Conservation (phyloP, 148 eudicot species). For the Gaultheria prostrata region DNA sequence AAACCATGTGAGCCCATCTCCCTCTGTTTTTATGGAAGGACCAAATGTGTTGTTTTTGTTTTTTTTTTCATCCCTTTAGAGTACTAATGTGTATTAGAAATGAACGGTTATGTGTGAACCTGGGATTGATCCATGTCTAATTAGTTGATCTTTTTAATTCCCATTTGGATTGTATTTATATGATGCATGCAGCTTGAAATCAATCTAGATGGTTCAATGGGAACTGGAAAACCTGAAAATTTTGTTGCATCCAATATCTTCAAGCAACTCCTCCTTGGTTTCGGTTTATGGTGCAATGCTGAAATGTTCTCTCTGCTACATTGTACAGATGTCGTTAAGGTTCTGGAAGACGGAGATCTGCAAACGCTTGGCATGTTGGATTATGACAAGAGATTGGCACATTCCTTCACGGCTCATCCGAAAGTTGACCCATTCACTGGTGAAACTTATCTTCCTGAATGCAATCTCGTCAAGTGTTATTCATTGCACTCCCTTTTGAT, state of each 20-base stretch:
- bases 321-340: slow-evolving; percentile 67
- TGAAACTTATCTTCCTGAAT: slow-evolving; percentile 21
- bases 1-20: slow-evolving; percentile 74
- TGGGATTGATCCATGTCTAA: background rate
- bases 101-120: background rate
- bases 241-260: background rate
- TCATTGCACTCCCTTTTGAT: background rate
- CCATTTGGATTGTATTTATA: background rate
- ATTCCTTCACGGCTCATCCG: slow-evolving; percentile 95
- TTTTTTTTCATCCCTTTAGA: background rate
- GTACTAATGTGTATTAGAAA: background rate
- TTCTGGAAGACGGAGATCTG: slow-evolving; percentile 94
- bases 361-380: slow-evolving; percentile 96
- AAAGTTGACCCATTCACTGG: slow-evolving; percentile 96
- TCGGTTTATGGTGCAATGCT: background rate
- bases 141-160: background rate
- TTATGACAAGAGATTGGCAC: slow-evolving; percentile 89
- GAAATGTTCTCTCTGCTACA: slow-evolving; percentile 1
- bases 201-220: background rate
- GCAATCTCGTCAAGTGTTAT: background rate
- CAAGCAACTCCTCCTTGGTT: background rate
- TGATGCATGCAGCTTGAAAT: slow-evolving; percentile 1
- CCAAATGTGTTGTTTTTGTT: background rate
- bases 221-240: background rate
- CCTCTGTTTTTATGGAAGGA: slow-evolving; percentile 5